These are phyloP conservation scores for peach (Prunus persica) DNA, from an alignment of 306 rosid genomes.

Conservation along the genomic window DNA sequence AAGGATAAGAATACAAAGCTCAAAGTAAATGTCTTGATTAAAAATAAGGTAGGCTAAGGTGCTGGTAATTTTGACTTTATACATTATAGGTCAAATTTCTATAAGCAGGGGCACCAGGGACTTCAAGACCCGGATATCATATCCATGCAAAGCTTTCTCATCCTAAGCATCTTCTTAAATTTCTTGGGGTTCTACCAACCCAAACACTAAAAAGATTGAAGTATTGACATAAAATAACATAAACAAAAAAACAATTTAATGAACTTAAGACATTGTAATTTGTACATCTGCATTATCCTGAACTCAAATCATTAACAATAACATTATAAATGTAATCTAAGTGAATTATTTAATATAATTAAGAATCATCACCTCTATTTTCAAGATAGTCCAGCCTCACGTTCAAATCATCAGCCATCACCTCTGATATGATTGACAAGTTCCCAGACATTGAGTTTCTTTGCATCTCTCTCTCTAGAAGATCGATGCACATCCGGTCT, in stretches of 20 bases:
- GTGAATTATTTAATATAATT: not conserved
- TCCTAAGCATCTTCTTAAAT: no score
- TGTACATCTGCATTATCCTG: not conserved
- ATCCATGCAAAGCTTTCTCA: no score
- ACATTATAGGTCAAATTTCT: no score
- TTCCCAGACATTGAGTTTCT: constrained; percentile 51
- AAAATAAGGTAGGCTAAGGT: not conserved
- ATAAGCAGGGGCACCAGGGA: no score
- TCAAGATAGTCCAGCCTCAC: constrained; percentile 68
- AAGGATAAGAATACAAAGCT: not conserved
- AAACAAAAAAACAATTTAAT: no score
- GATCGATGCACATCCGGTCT: constrained; percentile 79
- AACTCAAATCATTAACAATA: not conserved
- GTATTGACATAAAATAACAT: no score
- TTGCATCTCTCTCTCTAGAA: constrained; percentile 80
- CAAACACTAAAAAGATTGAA: no score
- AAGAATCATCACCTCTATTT: constrained; percentile 64
- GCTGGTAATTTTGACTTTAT: not conserved
- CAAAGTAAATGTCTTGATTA: not conserved
- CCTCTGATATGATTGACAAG: constrained; percentile 38
- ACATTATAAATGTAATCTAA: not conserved
- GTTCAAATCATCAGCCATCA: constrained; percentile 54
- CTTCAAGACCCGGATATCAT: no score
- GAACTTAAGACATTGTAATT: no score
- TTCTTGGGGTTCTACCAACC: no score